phyloP scores from a whole-genome alignment of 306 rosid species.

The Rubus parviflorus region DNA sequence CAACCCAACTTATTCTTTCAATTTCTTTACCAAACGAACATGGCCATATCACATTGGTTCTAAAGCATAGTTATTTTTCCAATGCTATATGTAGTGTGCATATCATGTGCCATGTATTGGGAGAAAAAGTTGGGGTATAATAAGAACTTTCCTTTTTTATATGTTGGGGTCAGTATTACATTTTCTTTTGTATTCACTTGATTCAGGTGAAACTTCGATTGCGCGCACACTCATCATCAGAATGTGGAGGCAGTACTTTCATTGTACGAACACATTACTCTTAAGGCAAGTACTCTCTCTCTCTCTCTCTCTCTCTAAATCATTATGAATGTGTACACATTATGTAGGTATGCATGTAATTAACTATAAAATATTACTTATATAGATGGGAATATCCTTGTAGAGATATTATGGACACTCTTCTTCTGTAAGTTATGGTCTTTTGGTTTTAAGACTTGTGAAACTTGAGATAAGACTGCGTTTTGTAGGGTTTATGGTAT shows the following conservation, averaged over 20 bases:
- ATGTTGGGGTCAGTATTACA: background rate
- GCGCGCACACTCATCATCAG: conserved; percentile 84
- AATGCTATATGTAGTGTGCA: background rate
- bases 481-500: background rate
- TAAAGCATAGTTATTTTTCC: background rate
- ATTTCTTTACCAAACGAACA: background rate
- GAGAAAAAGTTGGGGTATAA: background rate
- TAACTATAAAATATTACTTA: background rate
- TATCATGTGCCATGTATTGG: background rate
- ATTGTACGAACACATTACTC: conserved; percentile 56
- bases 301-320: conserved; percentile 5
- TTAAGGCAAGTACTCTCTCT: conserved; percentile 50
- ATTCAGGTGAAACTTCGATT: conserved; percentile 78
- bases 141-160: background rate
- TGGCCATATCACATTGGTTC: background rate
- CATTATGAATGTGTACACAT: background rate
- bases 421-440: background rate
- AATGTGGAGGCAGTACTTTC: conserved; percentile 90
- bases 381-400: background rate
- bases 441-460: background rate
- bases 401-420: background rate
- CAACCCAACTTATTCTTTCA: background rate
- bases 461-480: background rate
- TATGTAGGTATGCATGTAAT: background rate
- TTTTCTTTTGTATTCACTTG: conserved; percentile 24